These are phyloP conservation scores for Phlebiopsis gigantea DNA, from an alignment of 768 basidiomycete genomes.

Conservation along the genomic window DNA sequence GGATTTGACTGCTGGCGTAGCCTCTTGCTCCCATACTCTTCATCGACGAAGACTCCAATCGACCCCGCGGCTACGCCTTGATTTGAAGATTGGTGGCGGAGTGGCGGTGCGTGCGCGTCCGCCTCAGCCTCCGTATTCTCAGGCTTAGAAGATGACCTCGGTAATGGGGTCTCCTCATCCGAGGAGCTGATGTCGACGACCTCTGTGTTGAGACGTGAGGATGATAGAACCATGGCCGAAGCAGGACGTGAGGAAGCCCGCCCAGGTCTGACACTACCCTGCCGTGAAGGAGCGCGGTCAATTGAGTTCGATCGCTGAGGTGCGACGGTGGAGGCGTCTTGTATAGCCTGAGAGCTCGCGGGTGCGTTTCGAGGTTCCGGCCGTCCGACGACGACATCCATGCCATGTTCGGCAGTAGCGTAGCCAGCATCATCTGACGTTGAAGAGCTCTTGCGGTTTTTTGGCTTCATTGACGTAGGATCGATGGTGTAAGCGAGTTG, in stretches of 20 bases:
- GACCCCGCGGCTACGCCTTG: no score
- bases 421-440: conserved; percentile 24
- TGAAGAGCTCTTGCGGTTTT: conserved; percentile 14
- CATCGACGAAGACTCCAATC: no score
- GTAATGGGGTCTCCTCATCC: neutral
- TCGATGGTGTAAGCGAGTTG: no score
- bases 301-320: no score
- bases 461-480: neutral
- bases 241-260: neutral
- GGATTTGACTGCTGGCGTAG: no score
- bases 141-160: neutral
- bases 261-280: neutral
- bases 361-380: neutral
- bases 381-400: neutral
- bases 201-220: conserved; percentile 3
- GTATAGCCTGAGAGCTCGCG: neutral
- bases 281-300: neutral
- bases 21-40: no score
- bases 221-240: neutral
- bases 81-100: no score
- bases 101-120: neutral
- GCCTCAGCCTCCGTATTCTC: neutral
- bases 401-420: conserved; percentile 19
- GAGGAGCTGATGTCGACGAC: conserved; percentile 10
- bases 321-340: neutral